These are phyloP conservation scores for Metarhizium rileyi DNA, from an alignment of 2,329 filamentous ascomycete species.

Conservation along the genomic window DNA sequence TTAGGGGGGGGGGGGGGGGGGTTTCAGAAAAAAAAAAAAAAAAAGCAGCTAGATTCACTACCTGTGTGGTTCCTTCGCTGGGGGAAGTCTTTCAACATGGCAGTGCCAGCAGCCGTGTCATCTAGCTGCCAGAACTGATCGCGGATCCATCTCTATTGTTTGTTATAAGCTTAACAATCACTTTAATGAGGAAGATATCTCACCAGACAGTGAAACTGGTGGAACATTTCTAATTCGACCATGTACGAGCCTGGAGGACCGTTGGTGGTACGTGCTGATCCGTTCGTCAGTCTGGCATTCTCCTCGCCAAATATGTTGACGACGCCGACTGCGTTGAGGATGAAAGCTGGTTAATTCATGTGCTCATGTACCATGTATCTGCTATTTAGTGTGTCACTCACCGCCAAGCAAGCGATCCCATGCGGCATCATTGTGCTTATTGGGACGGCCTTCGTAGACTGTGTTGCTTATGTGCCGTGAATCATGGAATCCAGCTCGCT, in stretches of 20 bases:
- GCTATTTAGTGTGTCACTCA: background rate
- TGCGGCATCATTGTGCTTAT: background rate
- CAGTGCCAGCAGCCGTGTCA: background rate
- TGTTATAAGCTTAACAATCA: too few relatives aligned
- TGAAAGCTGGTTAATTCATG: too few relatives aligned
- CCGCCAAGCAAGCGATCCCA: background rate
- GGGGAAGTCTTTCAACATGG: too few relatives aligned
- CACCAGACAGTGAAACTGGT: conserved; percentile 4
- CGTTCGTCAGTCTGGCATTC: too few relatives aligned
- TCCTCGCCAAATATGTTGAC: background rate
- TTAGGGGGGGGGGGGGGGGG: too few relatives aligned
- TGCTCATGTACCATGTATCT: too few relatives aligned
- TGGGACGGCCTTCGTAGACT: background rate
- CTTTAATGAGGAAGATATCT: too few relatives aligned
- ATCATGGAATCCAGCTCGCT: conserved; percentile 1
- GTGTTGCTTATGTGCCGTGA: background rate
- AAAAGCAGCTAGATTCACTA: too few relatives aligned
- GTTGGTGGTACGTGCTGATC: too few relatives aligned
- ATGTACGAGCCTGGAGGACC: too few relatives aligned
- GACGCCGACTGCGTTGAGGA: background rate
- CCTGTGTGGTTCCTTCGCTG: too few relatives aligned
- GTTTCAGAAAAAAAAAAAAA: too few relatives aligned
- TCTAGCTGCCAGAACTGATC: background rate
- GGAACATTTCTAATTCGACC: conserved; percentile 3
- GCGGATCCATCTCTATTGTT: background rate